phyloP scores from a whole-genome alignment of 495 filamentous ascomycete species.

The Penicillium cinerascens region DNA sequence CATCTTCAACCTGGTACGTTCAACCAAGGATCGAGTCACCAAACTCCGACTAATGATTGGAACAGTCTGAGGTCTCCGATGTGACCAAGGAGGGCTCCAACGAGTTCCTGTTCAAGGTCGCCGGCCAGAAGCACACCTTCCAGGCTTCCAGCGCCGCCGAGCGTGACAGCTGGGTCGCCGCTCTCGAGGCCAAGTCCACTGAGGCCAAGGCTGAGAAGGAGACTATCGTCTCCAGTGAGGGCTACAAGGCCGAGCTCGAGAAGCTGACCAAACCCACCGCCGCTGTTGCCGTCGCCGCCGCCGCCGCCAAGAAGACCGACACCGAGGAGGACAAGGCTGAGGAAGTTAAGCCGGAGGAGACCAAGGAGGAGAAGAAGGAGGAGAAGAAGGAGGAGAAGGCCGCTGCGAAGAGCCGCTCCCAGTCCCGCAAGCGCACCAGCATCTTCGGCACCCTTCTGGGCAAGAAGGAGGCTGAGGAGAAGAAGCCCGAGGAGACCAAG shows the following conservation, averaged over 20 bases:
- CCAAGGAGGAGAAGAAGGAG: slow-evolving; percentile 35
- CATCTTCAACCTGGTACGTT: slow-evolving; percentile 78
- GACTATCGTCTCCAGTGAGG: slow-evolving; percentile 64
- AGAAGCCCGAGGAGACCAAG: slow-evolving; percentile 41
- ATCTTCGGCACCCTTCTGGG: slow-evolving; percentile 74
- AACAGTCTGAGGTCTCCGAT: slow-evolving; percentile 78
- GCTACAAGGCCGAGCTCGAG: slow-evolving; percentile 75
- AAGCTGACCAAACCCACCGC: slow-evolving; percentile 55
- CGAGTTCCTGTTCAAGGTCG: slow-evolving; percentile 81
- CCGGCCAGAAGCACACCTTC: slow-evolving; percentile 87
- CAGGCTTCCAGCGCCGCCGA: slow-evolving; percentile 69
- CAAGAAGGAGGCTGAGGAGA: slow-evolving; percentile 67
- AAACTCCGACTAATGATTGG: slow-evolving; percentile 4
- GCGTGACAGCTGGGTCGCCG: slow-evolving; percentile 85
- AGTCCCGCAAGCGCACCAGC: slow-evolving; percentile 80
- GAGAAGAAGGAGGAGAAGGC: slow-evolving; percentile 45
- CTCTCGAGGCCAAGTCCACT: slow-evolving; percentile 68
- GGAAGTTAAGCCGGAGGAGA: slow-evolving; percentile 36
- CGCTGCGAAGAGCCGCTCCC: slow-evolving; percentile 64
- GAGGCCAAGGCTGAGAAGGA: slow-evolving; percentile 75
- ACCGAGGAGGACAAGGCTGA: slow-evolving; percentile 31
- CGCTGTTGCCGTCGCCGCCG: no score
- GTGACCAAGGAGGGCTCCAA: slow-evolving; percentile 64
- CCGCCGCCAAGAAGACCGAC: slow-evolving; percentile 44
- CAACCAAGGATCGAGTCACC: not conserved